Conservation (phyloP, 352 stramenopile species). For the Globisporangium rhizosaccharum region DNA sequence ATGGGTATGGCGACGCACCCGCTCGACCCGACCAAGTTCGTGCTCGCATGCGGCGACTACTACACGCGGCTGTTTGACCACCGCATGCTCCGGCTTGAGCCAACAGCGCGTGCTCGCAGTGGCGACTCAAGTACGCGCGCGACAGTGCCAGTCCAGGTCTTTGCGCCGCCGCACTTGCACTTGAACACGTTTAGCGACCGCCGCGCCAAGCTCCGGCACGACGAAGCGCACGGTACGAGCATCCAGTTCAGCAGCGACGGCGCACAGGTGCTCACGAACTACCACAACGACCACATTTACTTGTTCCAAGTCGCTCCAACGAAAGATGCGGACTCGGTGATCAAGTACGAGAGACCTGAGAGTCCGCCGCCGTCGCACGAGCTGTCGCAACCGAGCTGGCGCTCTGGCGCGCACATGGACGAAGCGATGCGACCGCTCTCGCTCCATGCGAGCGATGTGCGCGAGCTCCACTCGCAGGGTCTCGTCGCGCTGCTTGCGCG, state of each 20-base stretch:
- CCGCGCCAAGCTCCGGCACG: constrained; percentile 33
- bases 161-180: constrained; percentile 72
- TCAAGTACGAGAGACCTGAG: constrained; percentile 6
- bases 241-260: constrained; percentile 77
- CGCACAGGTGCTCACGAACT: constrained; percentile 66
- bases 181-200: constrained; percentile 46
- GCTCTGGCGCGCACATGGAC: constrained; percentile 26
- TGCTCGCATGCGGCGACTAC: constrained; percentile 69
- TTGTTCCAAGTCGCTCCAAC: constrained; percentile 45
- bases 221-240: constrained; percentile 67
- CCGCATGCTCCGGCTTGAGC: constrained; percentile 62
- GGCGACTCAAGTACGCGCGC: constrained; percentile 16
- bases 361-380: neutral
- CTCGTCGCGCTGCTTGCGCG: constrained; percentile 22
- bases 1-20: constrained; percentile 76
- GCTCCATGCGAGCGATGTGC: constrained; percentile 15
- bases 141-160: constrained; percentile 55
- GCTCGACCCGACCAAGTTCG: constrained; percentile 66
- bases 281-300: constrained; percentile 86
- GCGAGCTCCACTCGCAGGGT: constrained; percentile 21
- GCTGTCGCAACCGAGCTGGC: constrained; percentile 16
- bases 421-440: constrained; percentile 5
- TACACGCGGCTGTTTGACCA: constrained; percentile 77
- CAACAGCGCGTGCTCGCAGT: constrained; percentile 15
- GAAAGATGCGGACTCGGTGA: constrained; percentile 10